These are phyloP conservation scores for Saccharomyces hybrid DNA, from an alignment of 1,139 yeast genomes.

Conservation along the genomic window DNA sequence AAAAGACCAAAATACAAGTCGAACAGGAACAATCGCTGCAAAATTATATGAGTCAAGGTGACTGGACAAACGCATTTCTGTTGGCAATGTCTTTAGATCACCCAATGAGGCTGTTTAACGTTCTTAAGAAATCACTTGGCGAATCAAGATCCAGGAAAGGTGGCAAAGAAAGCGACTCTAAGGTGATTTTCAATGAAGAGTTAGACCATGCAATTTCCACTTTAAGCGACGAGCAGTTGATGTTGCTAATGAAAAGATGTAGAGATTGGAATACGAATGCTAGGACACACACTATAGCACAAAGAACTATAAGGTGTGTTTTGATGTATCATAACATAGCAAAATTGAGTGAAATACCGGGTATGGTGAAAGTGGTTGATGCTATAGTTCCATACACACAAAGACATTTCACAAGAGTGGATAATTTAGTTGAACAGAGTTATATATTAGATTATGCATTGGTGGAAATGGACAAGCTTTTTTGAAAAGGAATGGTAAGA, in stretches of 20 bases:
- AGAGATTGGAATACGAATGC: slow-evolving; percentile 95
- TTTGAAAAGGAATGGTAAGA: slow-evolving; percentile 8
- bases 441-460: slow-evolving; percentile 78
- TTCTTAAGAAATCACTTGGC: slow-evolving; percentile 43
- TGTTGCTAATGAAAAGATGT: slow-evolving; percentile 57
- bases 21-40: slow-evolving; percentile 83
- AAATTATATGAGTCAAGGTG: slow-evolving; percentile 60
- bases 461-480: slow-evolving; percentile 56
- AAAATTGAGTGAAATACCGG: slow-evolving; percentile 55
- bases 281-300: slow-evolving; percentile 71
- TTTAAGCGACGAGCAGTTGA: slow-evolving; percentile 53
- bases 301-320: slow-evolving; percentile 60
- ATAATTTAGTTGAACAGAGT: slow-evolving; percentile 75
- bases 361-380: slow-evolving; percentile 61
- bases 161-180: slow-evolving; percentile 34
- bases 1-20: slow-evolving; percentile 47
- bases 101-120: too few species aligned
- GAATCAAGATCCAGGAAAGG: neutral
- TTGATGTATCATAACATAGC: slow-evolving; percentile 48
- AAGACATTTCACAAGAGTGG: slow-evolving; percentile 71
- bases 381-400: slow-evolving; percentile 77
- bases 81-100: slow-evolving; percentile 80
- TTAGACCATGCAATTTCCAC: slow-evolving; percentile 58
- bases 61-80: slow-evolving; percentile 84
- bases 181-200: slow-evolving; percentile 42